Conservation (phyloP, 225 moss, liverwort and hornwort species). For the Lunularia cruciata region DNA sequence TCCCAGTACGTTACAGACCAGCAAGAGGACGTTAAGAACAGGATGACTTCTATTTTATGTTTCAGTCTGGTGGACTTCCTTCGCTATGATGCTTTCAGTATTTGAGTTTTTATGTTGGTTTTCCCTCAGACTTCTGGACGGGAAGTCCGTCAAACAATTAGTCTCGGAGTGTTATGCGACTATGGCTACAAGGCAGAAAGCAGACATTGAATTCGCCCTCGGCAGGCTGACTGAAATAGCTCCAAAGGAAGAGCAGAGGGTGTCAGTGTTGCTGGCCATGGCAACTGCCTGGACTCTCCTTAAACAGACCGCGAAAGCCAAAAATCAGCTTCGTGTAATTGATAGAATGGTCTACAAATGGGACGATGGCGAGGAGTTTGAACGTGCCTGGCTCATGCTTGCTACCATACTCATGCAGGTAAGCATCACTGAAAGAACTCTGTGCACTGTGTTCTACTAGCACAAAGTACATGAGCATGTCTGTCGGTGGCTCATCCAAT, state of each 20-base stretch:
- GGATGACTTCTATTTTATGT: too few relatives aligned
- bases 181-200: constrained; percentile 77
- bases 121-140: constrained; percentile 56
- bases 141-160: constrained; percentile 57
- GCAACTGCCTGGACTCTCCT: constrained; percentile 64
- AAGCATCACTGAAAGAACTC: not conserved
- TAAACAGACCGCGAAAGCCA: constrained; percentile 68
- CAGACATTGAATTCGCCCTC: constrained; percentile 66
- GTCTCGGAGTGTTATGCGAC: constrained; percentile 78
- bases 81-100: not conserved
- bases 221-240: constrained; percentile 56
- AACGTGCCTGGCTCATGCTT: constrained; percentile 92
- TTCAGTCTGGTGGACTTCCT: not conserved
- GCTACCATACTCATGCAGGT: constrained; percentile 66
- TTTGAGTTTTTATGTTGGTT: not conserved
- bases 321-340: constrained; percentile 64
- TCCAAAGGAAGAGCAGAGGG: constrained; percentile 48
- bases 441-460: too few relatives aligned
- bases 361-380: constrained; percentile 81
- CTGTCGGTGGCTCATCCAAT: too few relatives aligned
- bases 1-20: too few relatives aligned
- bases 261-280: constrained; percentile 61
- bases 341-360: constrained; percentile 82
- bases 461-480: too few relatives aligned
- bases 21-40: too few relatives aligned